These are phyloP conservation scores for Pleurotus sapidus DNA, from an alignment of 768 basidiomycete genomes.

Conservation along the genomic window DNA sequence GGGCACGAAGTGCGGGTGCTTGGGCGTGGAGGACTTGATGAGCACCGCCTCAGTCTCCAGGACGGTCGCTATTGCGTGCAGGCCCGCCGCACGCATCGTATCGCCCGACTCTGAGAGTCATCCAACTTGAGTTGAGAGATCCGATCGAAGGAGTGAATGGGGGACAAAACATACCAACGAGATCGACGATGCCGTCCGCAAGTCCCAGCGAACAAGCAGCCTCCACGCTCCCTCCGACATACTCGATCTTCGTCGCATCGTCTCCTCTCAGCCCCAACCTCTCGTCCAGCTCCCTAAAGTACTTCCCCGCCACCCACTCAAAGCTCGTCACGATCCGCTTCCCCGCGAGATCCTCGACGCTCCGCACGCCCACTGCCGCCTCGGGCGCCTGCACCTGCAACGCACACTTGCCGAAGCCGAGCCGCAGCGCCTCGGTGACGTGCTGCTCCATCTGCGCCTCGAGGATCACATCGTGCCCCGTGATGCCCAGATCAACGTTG, in stretches of 20 bases:
- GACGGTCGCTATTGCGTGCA: constrained; percentile 89
- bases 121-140: background rate
- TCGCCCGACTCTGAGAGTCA: constrained; percentile 84
- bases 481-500: constrained; percentile 94
- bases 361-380: constrained; percentile 54
- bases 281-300: constrained; percentile 69
- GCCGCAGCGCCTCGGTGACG: constrained; percentile 75
- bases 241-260: constrained; percentile 79
- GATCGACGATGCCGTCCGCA: constrained; percentile 97
- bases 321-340: constrained; percentile 95
- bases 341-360: constrained; percentile 78
- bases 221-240: constrained; percentile 97
- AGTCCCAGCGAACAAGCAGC: constrained; percentile 95
- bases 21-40: constrained; percentile 72
- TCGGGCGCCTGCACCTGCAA: constrained; percentile 93
- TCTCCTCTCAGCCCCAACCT: constrained; percentile 48
- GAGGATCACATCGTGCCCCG: constrained; percentile 95
- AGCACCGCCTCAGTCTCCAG: constrained; percentile 86
- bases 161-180: constrained; percentile 69
- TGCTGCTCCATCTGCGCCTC: constrained; percentile 80
- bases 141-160: background rate
- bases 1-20: constrained; percentile 57
- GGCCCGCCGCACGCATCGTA: constrained; percentile 97
- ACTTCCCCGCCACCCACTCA: constrained; percentile 78
- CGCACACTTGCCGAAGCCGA: constrained; percentile 91